Conservation (phyloP, 495 filamentous ascomycete species). For the Cercophora scortea region DNA sequence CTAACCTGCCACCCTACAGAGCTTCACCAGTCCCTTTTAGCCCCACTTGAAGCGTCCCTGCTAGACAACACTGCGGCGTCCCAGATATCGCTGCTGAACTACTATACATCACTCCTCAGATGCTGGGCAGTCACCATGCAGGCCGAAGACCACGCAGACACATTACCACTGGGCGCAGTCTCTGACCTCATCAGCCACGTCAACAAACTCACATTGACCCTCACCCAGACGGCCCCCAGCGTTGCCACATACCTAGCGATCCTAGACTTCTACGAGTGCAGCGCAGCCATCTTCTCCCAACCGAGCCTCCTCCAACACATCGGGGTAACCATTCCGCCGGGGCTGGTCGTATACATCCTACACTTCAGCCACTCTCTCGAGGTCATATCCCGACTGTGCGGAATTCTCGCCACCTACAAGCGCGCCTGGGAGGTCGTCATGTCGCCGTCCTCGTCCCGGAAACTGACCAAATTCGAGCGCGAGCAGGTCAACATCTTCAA, state of each 20-base stretch:
- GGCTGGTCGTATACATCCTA: conserved; percentile 61
- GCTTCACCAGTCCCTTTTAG: conserved; percentile 40
- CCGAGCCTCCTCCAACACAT: conserved; percentile 40
- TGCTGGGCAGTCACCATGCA: conserved; percentile 53
- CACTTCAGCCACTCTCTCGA: conserved; percentile 55
- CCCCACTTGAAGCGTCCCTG: conserved; percentile 50
- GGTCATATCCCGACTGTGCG: conserved; percentile 63
- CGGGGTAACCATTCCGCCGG: conserved; percentile 58
- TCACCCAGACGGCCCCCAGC: conserved; percentile 42
- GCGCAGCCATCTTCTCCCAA: conserved; percentile 48
- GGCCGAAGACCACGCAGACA: conserved; percentile 17
- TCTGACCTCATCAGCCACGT: conserved; percentile 47
- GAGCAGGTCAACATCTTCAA: conserved; percentile 67
- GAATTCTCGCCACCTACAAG: conserved; percentile 63
- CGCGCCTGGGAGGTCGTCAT: conserved; percentile 63
- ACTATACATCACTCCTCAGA: conserved; percentile 63
- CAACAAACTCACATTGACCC: conserved; percentile 54
- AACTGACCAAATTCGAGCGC: conserved; percentile 34
- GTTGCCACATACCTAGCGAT: conserved; percentile 41
- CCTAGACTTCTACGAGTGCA: conserved; percentile 61
- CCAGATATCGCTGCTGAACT: conserved; percentile 50
- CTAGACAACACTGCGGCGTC: conserved; percentile 43
- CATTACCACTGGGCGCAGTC: conserved; percentile 27
- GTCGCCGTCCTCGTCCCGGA: conserved; percentile 9
- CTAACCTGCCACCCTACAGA: conserved; percentile 31